Base-by-base conservation (phyloP, 2,329 filamentous ascomycete genomes). In the Penicillium olsonii region DNA sequence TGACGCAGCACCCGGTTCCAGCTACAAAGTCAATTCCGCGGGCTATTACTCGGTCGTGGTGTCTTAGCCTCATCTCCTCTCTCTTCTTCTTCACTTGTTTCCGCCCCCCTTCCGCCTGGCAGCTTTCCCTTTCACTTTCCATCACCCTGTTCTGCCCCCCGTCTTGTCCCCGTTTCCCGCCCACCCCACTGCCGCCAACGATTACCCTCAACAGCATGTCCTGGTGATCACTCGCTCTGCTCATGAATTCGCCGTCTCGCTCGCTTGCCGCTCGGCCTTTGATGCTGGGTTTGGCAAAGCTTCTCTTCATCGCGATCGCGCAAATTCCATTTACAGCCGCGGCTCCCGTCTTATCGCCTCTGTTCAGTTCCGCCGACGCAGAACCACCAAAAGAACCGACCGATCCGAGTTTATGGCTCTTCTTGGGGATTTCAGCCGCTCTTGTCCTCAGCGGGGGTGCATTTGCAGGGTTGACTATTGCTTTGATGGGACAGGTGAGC, bases 381-480 rank as follows among this genome's bases (percentile, higher is more conserved):
- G 71, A 78, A 38, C 69, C 78, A 47, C 76, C 73, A 29, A 77
- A 79, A 53, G 77, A 84, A 46, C 70, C 74, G 7, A 75, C 80
- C 19, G 85, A 87, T 54, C 80, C 84, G 7, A 81, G 82, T 42
- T 75, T 95, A 59, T 95, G 89, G 88, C 76, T 92, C 38, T 90
- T 96, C 65, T 81, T 94, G 54, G 78, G 85, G 48, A 79, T 91
- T 24, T 95, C 92, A 15, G 81, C 90, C 52, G 80, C 84, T 19
- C 80, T 99, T 48, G 94, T 97, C 9, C 76, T 97, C 53, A 81
- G 89, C 1, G 94, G 94, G 55, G 94, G 94, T 55, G 90, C 90
- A 33, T 99, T 99, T 75, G 94, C 94, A 9, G 94, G 94, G 27
- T 75, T 99, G 71, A 99, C 94, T 52, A 75, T 75, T 59, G 68